Base-by-base conservation (phyloP, 495 filamentous ascomycete genomes). In the Penicillium chermesinum region DNA sequence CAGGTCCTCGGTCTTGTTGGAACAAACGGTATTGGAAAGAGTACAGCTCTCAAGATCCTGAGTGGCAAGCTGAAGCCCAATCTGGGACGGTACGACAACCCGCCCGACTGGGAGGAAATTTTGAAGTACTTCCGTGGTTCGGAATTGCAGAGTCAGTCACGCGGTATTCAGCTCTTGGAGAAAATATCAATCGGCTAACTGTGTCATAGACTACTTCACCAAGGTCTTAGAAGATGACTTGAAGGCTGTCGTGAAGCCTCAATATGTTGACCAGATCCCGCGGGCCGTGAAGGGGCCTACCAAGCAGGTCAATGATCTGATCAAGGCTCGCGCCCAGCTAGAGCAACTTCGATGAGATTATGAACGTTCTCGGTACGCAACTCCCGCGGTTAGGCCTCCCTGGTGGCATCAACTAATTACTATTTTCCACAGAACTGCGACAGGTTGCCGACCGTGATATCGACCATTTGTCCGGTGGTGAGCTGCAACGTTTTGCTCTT, bases 11-110 rank as follows among this genome's bases (percentile, higher is more conserved):
- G 93, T 69, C 80, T 98, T 37, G 93, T 98, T 15, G 93, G 93
- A 61, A 96, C 91, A 44, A 97, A 98, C 82, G 93, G 93, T 86
- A 98, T 97, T 62, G 93, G 93, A 68, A 97, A 98, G 79, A 96
- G 90, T 72, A 97, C 93, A 0, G 93, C 93, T 1, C 75, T 98
- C 66, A 97, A 97, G 74, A 96, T 98, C 63, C 81, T 98, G 54
- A 93, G 89, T 61, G 93, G 93, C 50, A 98, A 97, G 70, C 77
- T 97, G 53, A 98, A 98, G 83, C 93, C 93, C 41, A 98, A 98
- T 62, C 69, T 98, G 61, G 93, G 93, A 44, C 77, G 88, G 59
- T 96, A 86, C 69, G 90, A 97, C 51, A 91, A 96, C 68, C 91
- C 91, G 1, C 94, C 93, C 2, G 93, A 98, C 64, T 98, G 93